These are phyloP conservation scores for Fusarium poae DNA, from an alignment of 2,329 filamentous ascomycete genomes.

Conservation along the genomic window DNA sequence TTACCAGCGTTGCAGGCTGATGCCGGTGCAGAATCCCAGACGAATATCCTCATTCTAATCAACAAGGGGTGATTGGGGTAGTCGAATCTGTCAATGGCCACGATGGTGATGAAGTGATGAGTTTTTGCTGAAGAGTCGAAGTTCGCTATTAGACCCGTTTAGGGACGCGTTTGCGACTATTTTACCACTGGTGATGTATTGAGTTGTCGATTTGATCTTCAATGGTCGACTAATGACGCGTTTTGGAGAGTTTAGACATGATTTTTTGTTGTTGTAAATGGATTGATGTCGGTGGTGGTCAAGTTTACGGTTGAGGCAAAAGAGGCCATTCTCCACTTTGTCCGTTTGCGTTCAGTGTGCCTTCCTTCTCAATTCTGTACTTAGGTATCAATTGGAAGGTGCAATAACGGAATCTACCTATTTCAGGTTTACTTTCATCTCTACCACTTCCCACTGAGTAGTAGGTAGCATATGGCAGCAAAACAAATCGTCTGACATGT, in stretches of 20 bases:
- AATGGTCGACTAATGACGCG: accelerated
- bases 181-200: neutral
- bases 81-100: neutral
- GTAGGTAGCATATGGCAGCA: too few species aligned
- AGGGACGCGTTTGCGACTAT: slow-evolving; percentile 37
- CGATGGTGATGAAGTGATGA: slow-evolving; percentile 6
- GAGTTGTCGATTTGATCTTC: neutral
- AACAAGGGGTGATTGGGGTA: slow-evolving; percentile 1
- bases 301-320: neutral
- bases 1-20: slow-evolving; percentile 42
- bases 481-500: neutral
- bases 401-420: neutral
- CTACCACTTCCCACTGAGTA: neutral
- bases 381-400: neutral
- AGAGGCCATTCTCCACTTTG: slow-evolving; percentile 22
- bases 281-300: neutral
- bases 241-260: too few species aligned
- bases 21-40: slow-evolving; percentile 40
- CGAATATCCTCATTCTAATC: neutral
- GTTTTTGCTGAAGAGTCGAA: neutral
- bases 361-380: slow-evolving; percentile 4
- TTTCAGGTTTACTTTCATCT: neutral
- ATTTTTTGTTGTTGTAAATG: neutral
- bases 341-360: slow-evolving; percentile 23
- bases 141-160: slow-evolving; percentile 44